Conservation (phyloP, 257 asterid genomes). For the Nicotiana benthamiana region DNA sequence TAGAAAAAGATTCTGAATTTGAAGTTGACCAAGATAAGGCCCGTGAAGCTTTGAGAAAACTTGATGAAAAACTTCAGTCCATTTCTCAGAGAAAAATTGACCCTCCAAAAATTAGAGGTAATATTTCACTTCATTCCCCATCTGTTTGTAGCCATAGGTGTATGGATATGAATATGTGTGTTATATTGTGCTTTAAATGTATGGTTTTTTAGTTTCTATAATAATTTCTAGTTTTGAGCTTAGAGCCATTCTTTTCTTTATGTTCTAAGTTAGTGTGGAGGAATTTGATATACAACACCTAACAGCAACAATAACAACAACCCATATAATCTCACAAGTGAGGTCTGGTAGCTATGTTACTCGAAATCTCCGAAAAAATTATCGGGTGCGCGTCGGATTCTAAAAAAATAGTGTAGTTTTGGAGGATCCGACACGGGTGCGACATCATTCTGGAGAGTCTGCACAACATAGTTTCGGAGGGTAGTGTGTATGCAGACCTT, state of each 20-base stretch:
- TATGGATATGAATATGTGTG: background rate
- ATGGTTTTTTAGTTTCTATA: background rate
- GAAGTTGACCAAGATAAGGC: constrained; percentile 66
- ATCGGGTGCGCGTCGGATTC: no score
- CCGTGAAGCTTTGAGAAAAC: constrained; percentile 71
- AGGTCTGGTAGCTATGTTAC: no score
- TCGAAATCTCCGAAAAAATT: no score
- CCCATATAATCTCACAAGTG: no score
- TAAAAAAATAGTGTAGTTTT: no score
- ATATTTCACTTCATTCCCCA: background rate
- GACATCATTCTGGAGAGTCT: no score
- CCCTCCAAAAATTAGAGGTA: constrained; percentile 54
- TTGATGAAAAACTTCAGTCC: constrained; percentile 64
- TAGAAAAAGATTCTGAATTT: constrained; percentile 55
- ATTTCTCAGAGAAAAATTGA: constrained; percentile 32
- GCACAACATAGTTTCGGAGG: no score
- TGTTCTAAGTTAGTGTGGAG: background rate
- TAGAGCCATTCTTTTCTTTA: background rate
- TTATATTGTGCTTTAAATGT: background rate
- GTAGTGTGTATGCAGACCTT: no score
- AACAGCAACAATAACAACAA: no score
- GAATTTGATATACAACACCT: background rate
- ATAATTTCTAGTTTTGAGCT: background rate
- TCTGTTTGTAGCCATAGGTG: background rate
- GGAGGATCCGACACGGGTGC: no score